Conservation (phyloP, 805 yeast genomes). For the Isabelozyma heimii region DNA sequence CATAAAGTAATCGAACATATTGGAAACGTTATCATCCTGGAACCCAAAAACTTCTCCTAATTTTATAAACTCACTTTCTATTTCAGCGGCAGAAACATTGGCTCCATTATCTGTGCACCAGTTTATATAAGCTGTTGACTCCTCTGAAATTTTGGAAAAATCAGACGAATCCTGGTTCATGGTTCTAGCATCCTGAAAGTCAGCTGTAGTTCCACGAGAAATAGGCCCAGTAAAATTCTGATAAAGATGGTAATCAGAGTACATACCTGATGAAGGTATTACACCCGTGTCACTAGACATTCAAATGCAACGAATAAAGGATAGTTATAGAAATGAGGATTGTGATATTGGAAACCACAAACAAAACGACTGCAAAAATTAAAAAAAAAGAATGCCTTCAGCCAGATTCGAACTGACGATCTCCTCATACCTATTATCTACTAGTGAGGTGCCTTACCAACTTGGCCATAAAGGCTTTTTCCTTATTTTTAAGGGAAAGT, state of each 20-base stretch:
- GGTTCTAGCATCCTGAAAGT: not conserved
- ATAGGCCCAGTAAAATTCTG: not conserved
- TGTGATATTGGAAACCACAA: not conserved
- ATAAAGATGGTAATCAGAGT: not conserved
- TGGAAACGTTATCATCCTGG: slow-evolving; percentile 72
- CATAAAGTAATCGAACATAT: slow-evolving; percentile 82
- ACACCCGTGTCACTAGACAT: not conserved
- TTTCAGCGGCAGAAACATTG: slow-evolving; percentile 39
- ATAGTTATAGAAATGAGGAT: no score
- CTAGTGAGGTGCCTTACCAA: slow-evolving; percentile 55
- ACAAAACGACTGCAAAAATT: not conserved
- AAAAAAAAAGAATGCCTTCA: slow-evolving; percentile 36
- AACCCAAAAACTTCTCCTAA: slow-evolving; percentile 74
- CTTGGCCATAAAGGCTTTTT: slow-evolving; percentile 36
- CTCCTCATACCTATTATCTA: slow-evolving; percentile 38
- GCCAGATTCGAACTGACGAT: slow-evolving; percentile 55
- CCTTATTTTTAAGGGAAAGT: no score
- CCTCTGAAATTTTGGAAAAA: not conserved
- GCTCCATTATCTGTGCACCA: slow-evolving; percentile 28
- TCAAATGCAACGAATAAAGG: no score
- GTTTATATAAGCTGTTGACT: not conserved
- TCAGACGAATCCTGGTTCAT: not conserved
- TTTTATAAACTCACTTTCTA: slow-evolving; percentile 57
- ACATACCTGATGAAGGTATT: not conserved
- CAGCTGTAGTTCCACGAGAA: not conserved